Base-by-base conservation (phyloP, 2,329 filamentous ascomycete species). In the Penicillium sp. region DNA sequence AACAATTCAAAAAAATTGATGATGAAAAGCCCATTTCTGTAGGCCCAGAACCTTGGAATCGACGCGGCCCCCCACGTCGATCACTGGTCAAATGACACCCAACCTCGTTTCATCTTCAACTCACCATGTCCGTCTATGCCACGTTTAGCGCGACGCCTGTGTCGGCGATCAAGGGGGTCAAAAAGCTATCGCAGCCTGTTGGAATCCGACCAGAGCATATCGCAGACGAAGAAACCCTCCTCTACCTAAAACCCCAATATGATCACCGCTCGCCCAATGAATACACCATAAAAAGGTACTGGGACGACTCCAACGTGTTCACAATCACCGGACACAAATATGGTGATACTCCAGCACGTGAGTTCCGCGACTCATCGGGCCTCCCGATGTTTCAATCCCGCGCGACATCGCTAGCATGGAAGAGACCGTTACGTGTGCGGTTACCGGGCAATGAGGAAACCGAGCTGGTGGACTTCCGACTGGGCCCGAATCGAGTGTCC, bases 311-410 rank as follows among this genome's bases (percentile, higher is more conserved):
- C 2, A 57, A 54, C 2, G 34, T 67, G 9, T 67, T 67, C 52
- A 69, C 67, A 10, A 65, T 60, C 6, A 65, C 64, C 13, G 67
- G 67, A 4, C 55, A 55, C 39, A 64, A 62, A 49, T 69, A 66
- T 46, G 55, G 57, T 31, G 43, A 58, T n/a, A 58, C 60, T 5
- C 39, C 55, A 2, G 61, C 60, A n/a, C 64, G 67, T 21, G 67
- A 70, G 43, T 67, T 70, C 49, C 64, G 67, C 21, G 66, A 70
- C 43, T 45, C 59, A 5, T 68, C 67, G 7, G 67, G 67, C 1
- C 55, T 70, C 1, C 67, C 67, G 2, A 55, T 70, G 49, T 70
- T 69, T 54, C 65, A 69, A 51, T 50, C 62, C 22, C 59, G 65
- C 5, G 56, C 54, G 8, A 21, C 52, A 4, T 7, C 32, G 11